Evolutionary conservation across 768 basidiomycete species (phyloP).

Genomic region (Tricholoma bakamatsutake): DNA sequence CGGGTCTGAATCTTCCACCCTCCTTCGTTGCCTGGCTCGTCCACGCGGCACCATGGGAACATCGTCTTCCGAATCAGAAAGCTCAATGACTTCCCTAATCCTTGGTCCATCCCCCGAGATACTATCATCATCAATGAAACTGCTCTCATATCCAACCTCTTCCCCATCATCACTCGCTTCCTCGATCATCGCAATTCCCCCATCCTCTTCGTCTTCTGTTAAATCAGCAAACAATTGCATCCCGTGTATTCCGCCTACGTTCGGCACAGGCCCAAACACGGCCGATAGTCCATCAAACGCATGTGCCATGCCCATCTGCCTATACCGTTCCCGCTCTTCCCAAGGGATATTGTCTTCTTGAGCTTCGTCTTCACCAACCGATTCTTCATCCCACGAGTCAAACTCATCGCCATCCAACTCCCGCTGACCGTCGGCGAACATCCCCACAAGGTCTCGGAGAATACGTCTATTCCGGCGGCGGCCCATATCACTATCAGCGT

Average conservation of each 20-base stretch:
- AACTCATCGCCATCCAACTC: not conserved
- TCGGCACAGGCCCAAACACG: not conserved
- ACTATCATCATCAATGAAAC: constrained; percentile 42
- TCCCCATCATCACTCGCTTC: constrained; percentile 19
- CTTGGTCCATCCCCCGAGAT: not conserved
- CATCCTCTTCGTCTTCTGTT: constrained; percentile 13
- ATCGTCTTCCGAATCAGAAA: not conserved
- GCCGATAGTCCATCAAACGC: not conserved
- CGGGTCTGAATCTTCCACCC: not conserved
- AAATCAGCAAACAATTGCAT: not conserved
- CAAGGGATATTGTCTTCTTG: constrained; percentile 2
- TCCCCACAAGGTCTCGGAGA: not conserved
- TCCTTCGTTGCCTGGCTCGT: not conserved
- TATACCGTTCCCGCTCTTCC: not conserved
- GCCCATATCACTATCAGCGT: not conserved
- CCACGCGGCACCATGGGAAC: not conserved
- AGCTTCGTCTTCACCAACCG: constrained; percentile 9
- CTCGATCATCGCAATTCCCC: constrained; percentile 5
- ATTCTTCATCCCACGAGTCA: not conserved
- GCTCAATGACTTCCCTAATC: not conserved
- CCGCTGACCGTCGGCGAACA: not conserved
- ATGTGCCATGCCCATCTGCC: constrained; percentile 7
- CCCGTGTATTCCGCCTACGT: not conserved
- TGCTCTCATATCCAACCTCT: constrained; percentile 42
- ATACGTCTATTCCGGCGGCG: not conserved